Evolutionary conservation across 192 early-diverging fungal species (phyloP).

Genomic region (Umbelopsis sp.): DNA sequence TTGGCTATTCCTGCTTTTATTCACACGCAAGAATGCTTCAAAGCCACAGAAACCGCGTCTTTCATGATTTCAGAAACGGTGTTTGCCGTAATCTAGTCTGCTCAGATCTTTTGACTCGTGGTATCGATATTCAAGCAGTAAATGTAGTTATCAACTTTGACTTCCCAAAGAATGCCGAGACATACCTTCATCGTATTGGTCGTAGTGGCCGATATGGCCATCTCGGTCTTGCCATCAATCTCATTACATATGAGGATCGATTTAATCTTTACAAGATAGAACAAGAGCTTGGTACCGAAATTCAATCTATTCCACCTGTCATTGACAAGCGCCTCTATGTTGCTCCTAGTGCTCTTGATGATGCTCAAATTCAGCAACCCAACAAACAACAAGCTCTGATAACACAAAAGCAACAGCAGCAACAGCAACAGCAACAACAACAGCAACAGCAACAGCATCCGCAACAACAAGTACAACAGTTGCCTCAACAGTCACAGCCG

Average conservation of each 20-base stretch:
- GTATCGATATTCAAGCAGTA: conserved; percentile 99
- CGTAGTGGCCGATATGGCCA: conserved; percentile 97
- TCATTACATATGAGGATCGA: conserved; percentile 97
- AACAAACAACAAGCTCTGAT: conserved; percentile 38
- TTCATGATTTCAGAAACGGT: conserved; percentile 98
- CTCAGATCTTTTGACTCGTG: conserved; percentile 96
- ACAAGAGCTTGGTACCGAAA: conserved; percentile 97
- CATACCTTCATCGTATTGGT: conserved; percentile 98
- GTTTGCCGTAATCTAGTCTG: conserved; percentile 98
- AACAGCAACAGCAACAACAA: conserved; percentile 48
- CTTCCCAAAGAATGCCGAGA: conserved; percentile 99
- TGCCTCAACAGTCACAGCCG: conserved; percentile 25
- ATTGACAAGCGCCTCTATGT: conserved; percentile 95
- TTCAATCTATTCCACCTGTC: conserved; percentile 95
- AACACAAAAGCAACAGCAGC: conserved; percentile 37
- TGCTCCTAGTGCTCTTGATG: conserved; percentile 74
- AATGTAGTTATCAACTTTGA: conserved; percentile 99
- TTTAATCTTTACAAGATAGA: conserved; percentile 99
- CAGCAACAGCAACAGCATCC: conserved; percentile 41
- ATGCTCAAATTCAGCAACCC: conserved; percentile 60
- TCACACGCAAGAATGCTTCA: conserved; percentile 99
- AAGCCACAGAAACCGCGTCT: conserved; percentile 97
- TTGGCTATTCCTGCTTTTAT: conserved; percentile 99
- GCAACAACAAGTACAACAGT: conserved; percentile 41
- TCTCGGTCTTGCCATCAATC: conserved; percentile 95